Evolutionary conservation across 2,329 filamentous ascomycete species (phyloP).

Genomic region (Diaporthe aspalathi): DNA sequence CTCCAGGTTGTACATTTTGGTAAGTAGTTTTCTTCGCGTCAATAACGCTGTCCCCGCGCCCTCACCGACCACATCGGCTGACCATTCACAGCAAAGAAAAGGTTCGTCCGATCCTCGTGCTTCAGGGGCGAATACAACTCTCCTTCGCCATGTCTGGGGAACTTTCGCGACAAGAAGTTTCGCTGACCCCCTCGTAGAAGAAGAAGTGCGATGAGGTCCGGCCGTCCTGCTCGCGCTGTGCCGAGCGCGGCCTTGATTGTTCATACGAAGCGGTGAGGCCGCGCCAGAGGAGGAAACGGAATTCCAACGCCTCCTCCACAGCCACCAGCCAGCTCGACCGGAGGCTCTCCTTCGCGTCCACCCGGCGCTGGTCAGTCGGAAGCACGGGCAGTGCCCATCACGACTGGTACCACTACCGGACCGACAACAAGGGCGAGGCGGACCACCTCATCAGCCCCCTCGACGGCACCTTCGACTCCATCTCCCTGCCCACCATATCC

Average conservation of each 20-base stretch:
- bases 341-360: constrained; percentile 46
- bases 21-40: constrained; percentile 49
- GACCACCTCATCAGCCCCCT: constrained; percentile 38
- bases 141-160: not conserved
- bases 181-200: constrained; percentile 54
- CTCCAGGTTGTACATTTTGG: constrained; percentile 64
- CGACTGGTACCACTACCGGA: constrained; percentile 33
- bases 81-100: constrained; percentile 62
- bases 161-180: not conserved
- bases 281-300: constrained; percentile 54
- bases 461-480: constrained; percentile 35
- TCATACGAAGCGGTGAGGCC: constrained; percentile 61
- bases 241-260: constrained; percentile 61
- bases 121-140: not conserved
- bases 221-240: constrained; percentile 62
- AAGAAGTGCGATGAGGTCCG: constrained; percentile 68
- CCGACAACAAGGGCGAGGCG: constrained; percentile 25
- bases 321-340: constrained; percentile 30
- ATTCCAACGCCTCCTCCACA: constrained; percentile 44
- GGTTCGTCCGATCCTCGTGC: constrained; percentile 50
- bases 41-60: constrained; percentile 21
- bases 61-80: constrained; percentile 38
- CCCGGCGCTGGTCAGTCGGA: constrained; percentile 34
- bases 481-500: constrained; percentile 19
- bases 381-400: constrained; percentile 36